Base-by-base conservation (phyloP, 371 early-diverging fungal species). In the Saksenaea vasiformis region DNA sequence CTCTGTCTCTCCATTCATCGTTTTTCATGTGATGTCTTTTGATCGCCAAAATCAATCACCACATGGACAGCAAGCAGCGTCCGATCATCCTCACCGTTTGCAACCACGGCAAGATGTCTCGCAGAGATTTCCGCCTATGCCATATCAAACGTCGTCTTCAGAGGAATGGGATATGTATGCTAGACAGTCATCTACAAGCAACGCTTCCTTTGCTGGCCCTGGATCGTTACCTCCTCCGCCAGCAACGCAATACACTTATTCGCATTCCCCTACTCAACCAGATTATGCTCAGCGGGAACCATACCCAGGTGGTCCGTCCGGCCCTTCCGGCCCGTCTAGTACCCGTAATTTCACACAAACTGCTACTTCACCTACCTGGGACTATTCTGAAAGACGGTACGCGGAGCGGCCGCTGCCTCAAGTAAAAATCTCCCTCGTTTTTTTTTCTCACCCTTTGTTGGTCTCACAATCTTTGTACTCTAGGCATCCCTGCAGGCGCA, bases 21-120 rank as follows among this genome's bases (percentile, higher is more conserved):
- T 54, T 24, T 61, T 65, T 24, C 55, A 63, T 72, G 69, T 55
- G 61, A 74, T 75, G 76, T 62, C 72, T 59, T 72, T 75, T 68
- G 76, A 76, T 68, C 76, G 68, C 54, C 39, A 66, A 39, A 66
- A 69, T 65, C 73, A 69, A 39, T 56, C 69, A 57, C 58, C 62
- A 15, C 68, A 62, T 60, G 62, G 57, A 60, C 70, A 72, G 67
- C 68, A 62, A 38, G 63, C 59, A 68, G 64, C 61, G 55, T 58
- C 66, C 31, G 68, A 66, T 66, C 66, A 36, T 57, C 58, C 41
- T 27, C 38, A 35, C 19, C 58, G 39, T 14, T 15, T 35, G 39
- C 58, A 19, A 27, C 39, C 17, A 59, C 24, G 60, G 31, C n/a
- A 41, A 41, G 44, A 31, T 43, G 14, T 53, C 56, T 55, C 62